A percentile compares a stretch with the other conserved stretches of the same genome.
Evolutionary conservation across 495 filamentous ascomycete species (phyloP).

Genomic region (Podospora appendiculata): DNA sequence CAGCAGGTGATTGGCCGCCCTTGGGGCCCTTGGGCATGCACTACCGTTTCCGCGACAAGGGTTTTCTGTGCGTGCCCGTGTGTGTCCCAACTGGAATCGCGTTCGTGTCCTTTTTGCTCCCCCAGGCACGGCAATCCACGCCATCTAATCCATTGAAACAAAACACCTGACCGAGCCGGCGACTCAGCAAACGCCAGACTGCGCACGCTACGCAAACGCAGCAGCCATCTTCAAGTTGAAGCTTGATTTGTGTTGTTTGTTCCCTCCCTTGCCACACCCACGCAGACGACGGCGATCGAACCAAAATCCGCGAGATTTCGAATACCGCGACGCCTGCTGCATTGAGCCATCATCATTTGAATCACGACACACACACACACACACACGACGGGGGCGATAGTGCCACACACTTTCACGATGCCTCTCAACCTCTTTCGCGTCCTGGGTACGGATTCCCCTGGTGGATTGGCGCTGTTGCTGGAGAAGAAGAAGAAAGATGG

Average conservation of each 20-base stretch:
- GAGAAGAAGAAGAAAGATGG: background rate
- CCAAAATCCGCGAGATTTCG: background rate
- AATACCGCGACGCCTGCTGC: background rate
- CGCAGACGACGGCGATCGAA: background rate
- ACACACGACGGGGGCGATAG: background rate
- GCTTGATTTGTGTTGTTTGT: background rate
- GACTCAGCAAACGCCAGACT: background rate
- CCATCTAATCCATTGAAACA: background rate
- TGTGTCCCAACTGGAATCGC: constrained; percentile 8
- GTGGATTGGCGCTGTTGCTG: background rate
- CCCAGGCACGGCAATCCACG: background rate
- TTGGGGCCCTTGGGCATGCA: constrained; percentile 2
- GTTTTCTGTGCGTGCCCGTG: background rate
- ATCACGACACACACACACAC: background rate
- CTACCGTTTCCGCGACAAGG: constrained; percentile 7
- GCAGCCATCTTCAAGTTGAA: background rate
- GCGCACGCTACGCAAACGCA: background rate
- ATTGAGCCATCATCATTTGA: background rate
- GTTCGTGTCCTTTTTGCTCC: constrained; percentile 33
- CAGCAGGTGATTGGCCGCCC: constrained; percentile 9
- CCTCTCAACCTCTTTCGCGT: constrained; percentile 75
- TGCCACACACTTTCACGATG: constrained; percentile 39
- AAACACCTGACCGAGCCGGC: background rate
- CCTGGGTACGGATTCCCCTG: constrained; percentile 50
- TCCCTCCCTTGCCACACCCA: background rate